Percentiles rank a stretch among this genome's conserved stretches.
Conservation (phyloP, 257 asterid genomes). For the Solanum clarkiae region DNA sequence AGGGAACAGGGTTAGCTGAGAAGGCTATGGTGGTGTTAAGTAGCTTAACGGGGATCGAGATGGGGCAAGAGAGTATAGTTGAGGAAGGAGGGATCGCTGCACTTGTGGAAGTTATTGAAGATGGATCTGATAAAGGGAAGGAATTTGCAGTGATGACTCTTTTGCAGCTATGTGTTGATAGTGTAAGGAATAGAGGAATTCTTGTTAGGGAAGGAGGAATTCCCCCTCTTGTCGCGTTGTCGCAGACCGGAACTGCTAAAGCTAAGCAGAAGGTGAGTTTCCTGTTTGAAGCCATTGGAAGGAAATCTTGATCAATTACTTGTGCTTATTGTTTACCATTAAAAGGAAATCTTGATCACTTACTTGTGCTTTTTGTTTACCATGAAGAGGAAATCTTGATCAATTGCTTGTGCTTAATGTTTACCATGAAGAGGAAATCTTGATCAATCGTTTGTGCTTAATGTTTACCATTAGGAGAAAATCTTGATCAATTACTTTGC, state of each 20-base stretch:
- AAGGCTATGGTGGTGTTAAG: constrained; percentile 96
- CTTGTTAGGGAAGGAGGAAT: constrained; percentile 94
- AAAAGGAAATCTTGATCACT: not conserved
- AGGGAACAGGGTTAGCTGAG: constrained; percentile 77
- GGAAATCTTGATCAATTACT: not conserved
- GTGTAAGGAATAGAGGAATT: constrained; percentile 66
- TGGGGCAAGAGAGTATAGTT: constrained; percentile 58
- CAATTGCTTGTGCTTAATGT: too few species aligned
- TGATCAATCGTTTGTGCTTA: too few species aligned
- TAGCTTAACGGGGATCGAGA: constrained; percentile 54
- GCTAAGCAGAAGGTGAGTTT: constrained; percentile 84
- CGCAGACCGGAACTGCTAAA: constrained; percentile 77
- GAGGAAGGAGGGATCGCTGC: constrained; percentile 88
- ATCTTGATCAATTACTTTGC: too few species aligned
- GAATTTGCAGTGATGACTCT: constrained; percentile 81
- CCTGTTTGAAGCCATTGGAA: not conserved
- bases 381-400: too few species aligned
- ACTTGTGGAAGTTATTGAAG: constrained; percentile 81
- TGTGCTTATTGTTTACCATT: not conserved
- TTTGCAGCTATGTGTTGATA: constrained; percentile 68
- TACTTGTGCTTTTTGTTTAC: not conserved
- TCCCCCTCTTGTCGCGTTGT: constrained; percentile 89
- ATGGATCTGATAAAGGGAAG: constrained; percentile 70
- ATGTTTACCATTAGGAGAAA: too few species aligned
- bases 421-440: too few species aligned